Evolutionary conservation across 495 filamentous ascomycete species (phyloP), one percentile per base, ranked within the genome.

Genomic region (Evernia prunastri): DNA sequence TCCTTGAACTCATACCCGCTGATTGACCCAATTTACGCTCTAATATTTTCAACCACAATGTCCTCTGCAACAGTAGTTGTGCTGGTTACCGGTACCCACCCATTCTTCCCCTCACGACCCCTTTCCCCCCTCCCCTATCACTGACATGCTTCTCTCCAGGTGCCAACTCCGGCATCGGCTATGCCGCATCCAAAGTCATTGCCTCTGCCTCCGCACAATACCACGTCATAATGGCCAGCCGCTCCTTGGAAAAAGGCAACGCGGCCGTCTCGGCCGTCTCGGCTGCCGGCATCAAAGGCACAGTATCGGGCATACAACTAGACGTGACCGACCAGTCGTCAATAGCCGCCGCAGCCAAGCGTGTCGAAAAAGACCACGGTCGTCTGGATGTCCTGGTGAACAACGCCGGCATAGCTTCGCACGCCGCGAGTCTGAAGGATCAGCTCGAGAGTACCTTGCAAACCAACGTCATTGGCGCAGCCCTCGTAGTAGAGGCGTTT

Each of bases 391-490:
- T 74, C 11, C 61, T 74, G 15, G 62, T 75, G n/a, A 75, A 72
- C 67, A 75, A 75, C 56, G 72, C 72, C 4, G 72, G 36, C 53
- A 61, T 69, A 3, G n/a, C 37, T 7, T 33, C 31, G 18, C 31
- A 45, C 18, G 47, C 29, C n/a, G 51, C 57, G 4, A 31, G 60
- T 20, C n/a, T 64, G 6, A 66, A 66, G 36, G 61, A 60, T 0
- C 59, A 43, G 7, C 58, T 72, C 17, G 59, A 66, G 43, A 40
- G 15, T 10, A 49, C 36, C n/a, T 64, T 77, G 18, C 68, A 73
- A 17, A 72, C 70, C n/a, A 78, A 78, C 58, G 72, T 73, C 58
- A 68, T 69, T 39, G 73, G 74, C 31, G 64, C 74, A 2, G 66
- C 66, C 5, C 25, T 75, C 13, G 61, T 77, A 1, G 66, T 73